phyloP scores from a whole-genome alignment of 2,329 filamentous ascomycete genomes.

The Bipolaris victoriae region DNA sequence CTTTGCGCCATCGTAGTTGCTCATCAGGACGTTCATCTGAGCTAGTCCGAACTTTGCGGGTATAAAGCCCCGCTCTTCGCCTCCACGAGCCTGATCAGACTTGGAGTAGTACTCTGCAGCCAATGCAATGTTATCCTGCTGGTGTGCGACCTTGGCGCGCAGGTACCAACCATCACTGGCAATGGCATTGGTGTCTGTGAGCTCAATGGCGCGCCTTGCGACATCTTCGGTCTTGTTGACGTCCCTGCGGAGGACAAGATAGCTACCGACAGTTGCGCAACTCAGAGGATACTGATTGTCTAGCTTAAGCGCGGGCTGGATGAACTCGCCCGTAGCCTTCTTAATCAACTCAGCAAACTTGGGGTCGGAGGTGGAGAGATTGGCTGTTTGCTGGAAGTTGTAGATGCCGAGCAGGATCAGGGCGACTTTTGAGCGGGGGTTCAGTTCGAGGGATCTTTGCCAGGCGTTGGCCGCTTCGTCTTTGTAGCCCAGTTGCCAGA shows the following conservation, averaged over 20 bases:
- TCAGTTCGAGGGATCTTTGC: constrained; percentile 84
- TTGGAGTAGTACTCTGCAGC: constrained; percentile 87
- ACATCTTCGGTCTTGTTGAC: constrained; percentile 83
- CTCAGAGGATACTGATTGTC: constrained; percentile 91
- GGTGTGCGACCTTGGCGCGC: constrained; percentile 88
- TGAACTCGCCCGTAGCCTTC: constrained; percentile 92
- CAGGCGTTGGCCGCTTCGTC: constrained; percentile 90
- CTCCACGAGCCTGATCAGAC: constrained; percentile 89
- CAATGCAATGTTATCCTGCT: constrained; percentile 73
- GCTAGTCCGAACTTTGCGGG: constrained; percentile 95
- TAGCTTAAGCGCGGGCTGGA: constrained; percentile 89
- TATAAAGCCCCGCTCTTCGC: constrained; percentile 86
- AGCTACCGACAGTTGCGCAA: constrained; percentile 86
- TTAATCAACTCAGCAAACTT: constrained; percentile 87
- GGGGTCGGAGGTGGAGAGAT: constrained; percentile 80
- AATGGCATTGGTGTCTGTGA: constrained; percentile 94
- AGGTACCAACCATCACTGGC: constrained; percentile 98
- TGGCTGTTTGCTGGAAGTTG: constrained; percentile 84
- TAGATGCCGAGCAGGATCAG: constrained; percentile 90
- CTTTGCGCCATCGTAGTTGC: constrained; percentile 89
- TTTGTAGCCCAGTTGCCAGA: constrained; percentile 95
- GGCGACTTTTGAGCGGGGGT: constrained; percentile 83
- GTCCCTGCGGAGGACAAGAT: constrained; percentile 84
- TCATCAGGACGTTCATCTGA: constrained; percentile 83
- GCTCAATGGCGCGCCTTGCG: constrained; percentile 90